Conservation (phyloP, 2,329 filamentous ascomycete genomes). For the Laburnicola sp. region DNA sequence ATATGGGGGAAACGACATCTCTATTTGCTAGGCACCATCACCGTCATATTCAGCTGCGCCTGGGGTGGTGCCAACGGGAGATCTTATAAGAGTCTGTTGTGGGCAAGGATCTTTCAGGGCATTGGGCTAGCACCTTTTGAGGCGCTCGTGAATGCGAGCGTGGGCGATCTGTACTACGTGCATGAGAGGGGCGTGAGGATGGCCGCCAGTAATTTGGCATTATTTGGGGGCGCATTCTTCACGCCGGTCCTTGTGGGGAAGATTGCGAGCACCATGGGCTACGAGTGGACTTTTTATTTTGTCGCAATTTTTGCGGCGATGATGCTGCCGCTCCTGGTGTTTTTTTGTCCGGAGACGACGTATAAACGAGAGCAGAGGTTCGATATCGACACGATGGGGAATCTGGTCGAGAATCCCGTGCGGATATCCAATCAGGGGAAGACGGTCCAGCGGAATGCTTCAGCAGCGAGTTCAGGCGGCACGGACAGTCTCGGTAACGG, state of each 20-base stretch:
- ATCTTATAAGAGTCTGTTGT: slow-evolving; percentile 73
- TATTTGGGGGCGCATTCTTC: slow-evolving; percentile 72
- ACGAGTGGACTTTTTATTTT: slow-evolving; percentile 87
- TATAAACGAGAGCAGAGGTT: slow-evolving; percentile 68
- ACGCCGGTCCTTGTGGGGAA: slow-evolving; percentile 91
- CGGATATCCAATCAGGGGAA: slow-evolving; percentile 5
- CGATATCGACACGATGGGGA: slow-evolving; percentile 66
- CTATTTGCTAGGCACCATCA: slow-evolving; percentile 74
- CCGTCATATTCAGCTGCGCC: slow-evolving; percentile 72
- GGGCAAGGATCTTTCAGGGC: slow-evolving; percentile 82
- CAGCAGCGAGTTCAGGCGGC: slow-evolving; percentile 2
- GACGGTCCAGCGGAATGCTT: neutral
- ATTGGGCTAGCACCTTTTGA: slow-evolving; percentile 87
- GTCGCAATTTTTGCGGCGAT: slow-evolving; percentile 79
- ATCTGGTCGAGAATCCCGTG: slow-evolving; percentile 22
- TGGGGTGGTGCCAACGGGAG: slow-evolving; percentile 74
- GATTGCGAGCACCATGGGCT: slow-evolving; percentile 75
- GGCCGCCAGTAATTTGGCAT: slow-evolving; percentile 74
- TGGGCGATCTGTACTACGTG: slow-evolving; percentile 89
- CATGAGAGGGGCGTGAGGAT: slow-evolving; percentile 84
- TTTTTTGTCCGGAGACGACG: slow-evolving; percentile 84
- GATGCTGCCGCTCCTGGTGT: slow-evolving; percentile 70
- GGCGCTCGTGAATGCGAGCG: slow-evolving; percentile 81
- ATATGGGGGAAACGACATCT: slow-evolving; percentile 93
- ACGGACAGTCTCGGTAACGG: slow-evolving; percentile 10